Evolutionary conservation across 805 yeast genomes (phyloP).

Genomic region (Starmerella powellii): DNA sequence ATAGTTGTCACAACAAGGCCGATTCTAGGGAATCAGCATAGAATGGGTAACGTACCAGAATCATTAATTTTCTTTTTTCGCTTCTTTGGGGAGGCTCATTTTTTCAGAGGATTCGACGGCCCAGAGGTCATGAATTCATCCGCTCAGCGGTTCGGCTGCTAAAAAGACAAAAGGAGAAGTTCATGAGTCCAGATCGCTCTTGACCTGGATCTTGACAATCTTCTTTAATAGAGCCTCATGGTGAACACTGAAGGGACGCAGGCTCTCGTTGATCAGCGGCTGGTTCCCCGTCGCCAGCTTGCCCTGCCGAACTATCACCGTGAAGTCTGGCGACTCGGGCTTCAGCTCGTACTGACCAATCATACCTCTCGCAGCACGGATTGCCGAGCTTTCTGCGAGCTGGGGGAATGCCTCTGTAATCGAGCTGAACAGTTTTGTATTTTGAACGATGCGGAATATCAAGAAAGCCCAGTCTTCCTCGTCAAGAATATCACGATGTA

Average conservation of each 20-base stretch:
- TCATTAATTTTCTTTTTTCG: no score
- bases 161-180: no score
- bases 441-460: slow-evolving; percentile 26
- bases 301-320: slow-evolving; percentile 19
- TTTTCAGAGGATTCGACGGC: no score
- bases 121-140: no score
- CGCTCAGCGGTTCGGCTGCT: no score
- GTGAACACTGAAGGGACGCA: slow-evolving; percentile 11
- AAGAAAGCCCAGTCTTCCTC: slow-evolving; percentile 27
- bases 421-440: slow-evolving; percentile 22
- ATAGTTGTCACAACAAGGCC: no score
- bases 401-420: slow-evolving; percentile 17
- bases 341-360: slow-evolving; percentile 21
- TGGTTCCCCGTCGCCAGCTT: slow-evolving; percentile 10
- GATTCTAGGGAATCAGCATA: no score
- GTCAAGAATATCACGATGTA: slow-evolving; percentile 28
- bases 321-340: slow-evolving; percentile 12
- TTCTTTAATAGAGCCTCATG: slow-evolving; percentile 1
- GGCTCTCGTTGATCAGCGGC: slow-evolving; percentile 6
- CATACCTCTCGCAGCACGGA: slow-evolving; percentile 22
- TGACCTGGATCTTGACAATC: not conserved
- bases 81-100: no score
- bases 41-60: no score
- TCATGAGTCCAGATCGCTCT: not conserved
- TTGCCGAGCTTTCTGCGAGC: slow-evolving; percentile 16